Percentiles rank a stretch among this genome's conserved stretches.
Conservation (phyloP, 441 rosid genomes). For the Gossypium schwendimanii region DNA sequence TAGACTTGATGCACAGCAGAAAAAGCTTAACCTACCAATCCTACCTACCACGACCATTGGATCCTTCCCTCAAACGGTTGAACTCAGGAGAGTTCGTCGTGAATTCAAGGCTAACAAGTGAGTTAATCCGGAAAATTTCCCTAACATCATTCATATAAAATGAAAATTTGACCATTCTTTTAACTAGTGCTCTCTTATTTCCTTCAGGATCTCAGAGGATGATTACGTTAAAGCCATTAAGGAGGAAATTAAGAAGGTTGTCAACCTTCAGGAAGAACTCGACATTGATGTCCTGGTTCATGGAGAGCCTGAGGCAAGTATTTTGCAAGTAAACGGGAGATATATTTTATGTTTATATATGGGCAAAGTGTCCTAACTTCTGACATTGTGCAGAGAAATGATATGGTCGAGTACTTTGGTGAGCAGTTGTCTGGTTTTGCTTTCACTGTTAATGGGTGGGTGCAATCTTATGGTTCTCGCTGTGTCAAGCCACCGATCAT, state of each 20-base stretch:
- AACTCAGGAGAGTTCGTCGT: constrained; percentile 4
- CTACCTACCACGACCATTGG: neutral
- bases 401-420: constrained; percentile 15
- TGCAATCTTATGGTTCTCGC: constrained; percentile 93
- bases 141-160: neutral
- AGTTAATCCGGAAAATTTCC: neutral
- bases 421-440: neutral
- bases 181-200: neutral
- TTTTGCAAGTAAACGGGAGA: neutral
- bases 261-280: neutral
- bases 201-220: constrained; percentile 28
- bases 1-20: neutral
- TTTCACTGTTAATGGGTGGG: constrained; percentile 95
- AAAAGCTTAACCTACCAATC: neutral
- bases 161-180: neutral
- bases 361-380: neutral
- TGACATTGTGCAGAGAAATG: constrained; percentile 58
- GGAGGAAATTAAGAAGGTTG: constrained; percentile 3
- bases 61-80: neutral
- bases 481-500: constrained; percentile 97
- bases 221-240: neutral
- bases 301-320: neutral
- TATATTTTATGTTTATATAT: neutral
- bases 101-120: neutral
- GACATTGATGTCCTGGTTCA: neutral